Conservation (phyloP, 805 yeast species). For the Clavispora phyllophila region DNA sequence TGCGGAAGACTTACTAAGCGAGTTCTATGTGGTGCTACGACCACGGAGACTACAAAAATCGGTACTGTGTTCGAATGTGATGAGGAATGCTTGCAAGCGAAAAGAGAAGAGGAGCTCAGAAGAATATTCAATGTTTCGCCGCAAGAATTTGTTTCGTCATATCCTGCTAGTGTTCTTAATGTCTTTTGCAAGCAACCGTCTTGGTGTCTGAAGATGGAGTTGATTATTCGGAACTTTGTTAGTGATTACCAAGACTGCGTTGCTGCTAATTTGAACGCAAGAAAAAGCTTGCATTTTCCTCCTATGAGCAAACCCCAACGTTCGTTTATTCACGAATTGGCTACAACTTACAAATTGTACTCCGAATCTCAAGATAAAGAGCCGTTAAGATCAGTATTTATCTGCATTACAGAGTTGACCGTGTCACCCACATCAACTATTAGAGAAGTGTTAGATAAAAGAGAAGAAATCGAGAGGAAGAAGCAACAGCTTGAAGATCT, state of each 20-base stretch:
- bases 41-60: slow-evolving; percentile 24
- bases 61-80: slow-evolving; percentile 54
- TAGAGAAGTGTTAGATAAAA: slow-evolving; percentile 33
- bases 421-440: slow-evolving; percentile 42
- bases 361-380: slow-evolving; percentile 79
- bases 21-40: slow-evolving; percentile 56
- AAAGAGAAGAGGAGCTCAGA: slow-evolving; percentile 57
- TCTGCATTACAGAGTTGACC: slow-evolving; percentile 35
- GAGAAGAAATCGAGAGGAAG: slow-evolving; percentile 16
- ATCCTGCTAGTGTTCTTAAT: slow-evolving; percentile 42
- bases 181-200: slow-evolving; percentile 50
- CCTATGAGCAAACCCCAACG: slow-evolving; percentile 72
- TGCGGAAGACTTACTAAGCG: slow-evolving; percentile 55
- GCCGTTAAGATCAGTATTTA: slow-evolving; percentile 68
- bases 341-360: slow-evolving; percentile 52
- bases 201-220: slow-evolving; percentile 70
- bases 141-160: slow-evolving; percentile 23
- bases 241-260: slow-evolving; percentile 22
- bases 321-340: slow-evolving; percentile 63
- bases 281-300: slow-evolving; percentile 53
- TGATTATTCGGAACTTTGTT: slow-evolving; percentile 45
- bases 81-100: slow-evolving; percentile 57
- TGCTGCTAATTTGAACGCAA: slow-evolving; percentile 16
- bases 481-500: slow-evolving; percentile 19
- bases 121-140: slow-evolving; percentile 48